A percentile compares a stretch with the other conserved stretches of the same genome.
phyloP scores from a whole-genome alignment of 257 asterid species.

The Catharanthus roseus region DNA sequence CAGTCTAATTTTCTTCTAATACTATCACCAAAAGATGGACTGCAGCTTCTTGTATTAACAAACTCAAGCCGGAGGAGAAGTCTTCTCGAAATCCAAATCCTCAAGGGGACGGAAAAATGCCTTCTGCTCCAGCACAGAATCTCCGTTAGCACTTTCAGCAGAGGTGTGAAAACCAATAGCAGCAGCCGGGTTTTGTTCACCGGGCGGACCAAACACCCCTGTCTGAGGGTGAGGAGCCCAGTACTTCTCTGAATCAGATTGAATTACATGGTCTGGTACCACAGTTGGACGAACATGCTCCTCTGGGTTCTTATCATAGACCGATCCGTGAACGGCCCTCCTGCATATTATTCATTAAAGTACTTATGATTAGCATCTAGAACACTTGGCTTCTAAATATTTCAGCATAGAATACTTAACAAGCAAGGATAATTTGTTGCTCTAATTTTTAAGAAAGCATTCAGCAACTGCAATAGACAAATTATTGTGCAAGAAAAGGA shows the following conservation, averaged over 20 bases:
- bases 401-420: background rate
- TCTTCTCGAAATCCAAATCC: conserved; percentile 89
- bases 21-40: background rate
- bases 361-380: background rate
- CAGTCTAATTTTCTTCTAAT: background rate
- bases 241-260: conserved; percentile 40
- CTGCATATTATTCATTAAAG: conserved; percentile 15
- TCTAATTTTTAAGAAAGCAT: background rate
- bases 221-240: conserved; percentile 90
- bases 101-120: conserved; percentile 80
- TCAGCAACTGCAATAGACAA: background rate
- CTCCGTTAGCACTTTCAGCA: conserved; percentile 12
- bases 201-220: conserved; percentile 75
- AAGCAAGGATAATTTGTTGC: background rate
- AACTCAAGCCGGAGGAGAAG: conserved; percentile 19
- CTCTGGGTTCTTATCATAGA: conserved; percentile 76
- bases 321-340: conserved; percentile 65
- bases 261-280: conserved; percentile 60
- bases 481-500: background rate
- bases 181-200: conserved; percentile 18
- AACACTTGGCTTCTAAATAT: background rate
- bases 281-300: conserved; percentile 39
- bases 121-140: conserved; percentile 71
- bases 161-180: background rate
- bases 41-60: background rate